phyloP scores from a whole-genome alignment of 73 alveolate genomes.

The Tetrahymena borealis region DNA sequence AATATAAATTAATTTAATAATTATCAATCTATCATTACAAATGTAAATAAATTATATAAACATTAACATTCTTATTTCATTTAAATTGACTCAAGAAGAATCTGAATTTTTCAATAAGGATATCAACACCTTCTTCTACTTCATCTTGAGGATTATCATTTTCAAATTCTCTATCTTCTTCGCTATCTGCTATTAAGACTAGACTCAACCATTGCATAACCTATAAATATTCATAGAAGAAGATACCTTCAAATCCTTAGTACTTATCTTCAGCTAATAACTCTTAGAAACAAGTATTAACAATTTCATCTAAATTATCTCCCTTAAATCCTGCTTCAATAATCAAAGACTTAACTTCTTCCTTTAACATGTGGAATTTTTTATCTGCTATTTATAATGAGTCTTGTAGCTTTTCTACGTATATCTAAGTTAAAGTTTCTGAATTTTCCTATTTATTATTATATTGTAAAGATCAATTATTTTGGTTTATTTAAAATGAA shows the following conservation, averaged over 20 bases:
- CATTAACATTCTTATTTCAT: background rate
- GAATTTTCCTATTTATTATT: constrained; percentile 14
- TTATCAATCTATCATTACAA: no score
- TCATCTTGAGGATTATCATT: constrained; percentile 7
- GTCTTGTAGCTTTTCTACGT: constrained; percentile 5
- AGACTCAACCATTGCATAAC: constrained; percentile 43
- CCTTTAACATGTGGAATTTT: constrained; percentile 19
- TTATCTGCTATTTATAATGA: background rate
- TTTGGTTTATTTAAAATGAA: background rate
- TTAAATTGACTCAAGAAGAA: background rate
- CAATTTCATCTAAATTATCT: constrained; percentile 29
- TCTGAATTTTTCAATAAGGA: background rate
- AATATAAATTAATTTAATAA: no score
- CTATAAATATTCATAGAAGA: constrained; percentile 26
- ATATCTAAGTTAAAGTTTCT: background rate
- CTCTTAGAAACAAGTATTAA: constrained; percentile 20
- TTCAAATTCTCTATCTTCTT: constrained; percentile 1
- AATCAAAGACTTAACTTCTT: constrained; percentile 18
- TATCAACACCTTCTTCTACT: background rate
- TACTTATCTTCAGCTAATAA: constrained; percentile 19
- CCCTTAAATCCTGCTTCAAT: constrained; percentile 42
- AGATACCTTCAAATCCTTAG: constrained; percentile 37
- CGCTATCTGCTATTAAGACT: constrained; percentile 18
- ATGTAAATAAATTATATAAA: no score
- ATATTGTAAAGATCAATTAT: background rate